phyloP scores from a whole-genome alignment of 257 asterid species.

The Jaltomata sinuosa region DNA sequence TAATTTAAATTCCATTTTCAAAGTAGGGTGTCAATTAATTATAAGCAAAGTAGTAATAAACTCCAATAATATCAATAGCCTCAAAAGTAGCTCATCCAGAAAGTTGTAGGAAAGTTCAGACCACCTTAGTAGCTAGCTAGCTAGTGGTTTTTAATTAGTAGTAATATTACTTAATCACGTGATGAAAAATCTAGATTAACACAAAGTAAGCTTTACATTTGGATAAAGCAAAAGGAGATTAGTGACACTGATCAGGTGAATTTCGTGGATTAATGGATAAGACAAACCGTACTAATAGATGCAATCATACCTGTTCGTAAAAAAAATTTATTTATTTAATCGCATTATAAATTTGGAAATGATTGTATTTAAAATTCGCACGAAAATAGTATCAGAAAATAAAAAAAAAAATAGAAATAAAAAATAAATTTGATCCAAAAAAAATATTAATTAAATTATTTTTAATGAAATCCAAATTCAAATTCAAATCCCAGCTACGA shows the following conservation, averaged over 20 bases:
- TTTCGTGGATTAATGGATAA: not conserved
- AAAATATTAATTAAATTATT: no score
- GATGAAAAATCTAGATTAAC: not conserved
- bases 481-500: no score
- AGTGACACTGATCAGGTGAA: not conserved
- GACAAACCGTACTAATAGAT: not conserved
- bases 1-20: not conserved
- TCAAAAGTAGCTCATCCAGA: not conserved
- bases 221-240: not conserved
- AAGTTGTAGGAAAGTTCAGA: not conserved
- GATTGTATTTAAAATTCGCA: no score
- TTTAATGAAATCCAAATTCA: no score
- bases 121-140: not conserved
- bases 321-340: no score
- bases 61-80: not conserved
- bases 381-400: no score
- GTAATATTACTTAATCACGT: not conserved
- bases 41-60: not conserved
- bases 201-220: not conserved
- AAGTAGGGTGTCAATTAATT: not conserved
- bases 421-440: no score
- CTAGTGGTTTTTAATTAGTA: not conserved
- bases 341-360: no score
- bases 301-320: no score
- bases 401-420: no score